Evolutionary conservation across 768 basidiomycete species (phyloP), one percentile per base, ranked within the genome.

Genomic region (Kwoniella europaea): DNA sequence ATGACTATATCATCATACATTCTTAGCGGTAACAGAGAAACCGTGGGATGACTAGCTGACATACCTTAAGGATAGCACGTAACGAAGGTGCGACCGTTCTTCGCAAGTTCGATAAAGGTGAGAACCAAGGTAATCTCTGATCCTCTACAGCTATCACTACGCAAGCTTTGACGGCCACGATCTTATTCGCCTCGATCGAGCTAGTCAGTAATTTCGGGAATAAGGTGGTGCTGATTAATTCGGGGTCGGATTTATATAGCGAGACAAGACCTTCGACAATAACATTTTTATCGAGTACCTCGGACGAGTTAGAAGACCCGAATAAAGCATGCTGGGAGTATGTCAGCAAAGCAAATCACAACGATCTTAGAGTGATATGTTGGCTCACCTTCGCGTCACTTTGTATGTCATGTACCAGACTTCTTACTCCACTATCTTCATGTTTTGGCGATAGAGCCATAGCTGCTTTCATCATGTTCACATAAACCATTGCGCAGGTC

Each of bases 381-480:
- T 16, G 46, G 42, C 78, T 72, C 74, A 91, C 93, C 87, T 90
- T 91, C 71, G 95, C 86, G 67, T 94, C 93, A 73, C 91, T 89
- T 0, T 90, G 91, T 10, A 92, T 84, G 76, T 95, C 93, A 41
- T 85, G 83, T 0, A 91, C 91, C 41, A 93, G 84, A 16, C 88
- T 83, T 18, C 89, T 87, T 29, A 94, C 77, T 4, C 91, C 88
- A 2, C 80, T 70, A 16, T 87, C 77, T 10, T 93, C 91, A 20
- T 86, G 87, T 15, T 87, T 86, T 80, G 85, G 57, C 71, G 82
- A 76, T 84, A 86, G 79, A 85, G 86, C 77, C 85, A 87, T 83
- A 24, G 91, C 92, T 2, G 90, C 91, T 62, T 90, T 87, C 80
- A 92, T 91, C 43, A 93, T 85, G 77, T 95, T 93, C 53, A 93